Percentiles rank a stretch among this genome's conserved stretches.
These are phyloP conservation scores for Wickerhamomyces sp. DNA, from an alignment of 1,139 yeast species.

Conservation along the genomic window DNA sequence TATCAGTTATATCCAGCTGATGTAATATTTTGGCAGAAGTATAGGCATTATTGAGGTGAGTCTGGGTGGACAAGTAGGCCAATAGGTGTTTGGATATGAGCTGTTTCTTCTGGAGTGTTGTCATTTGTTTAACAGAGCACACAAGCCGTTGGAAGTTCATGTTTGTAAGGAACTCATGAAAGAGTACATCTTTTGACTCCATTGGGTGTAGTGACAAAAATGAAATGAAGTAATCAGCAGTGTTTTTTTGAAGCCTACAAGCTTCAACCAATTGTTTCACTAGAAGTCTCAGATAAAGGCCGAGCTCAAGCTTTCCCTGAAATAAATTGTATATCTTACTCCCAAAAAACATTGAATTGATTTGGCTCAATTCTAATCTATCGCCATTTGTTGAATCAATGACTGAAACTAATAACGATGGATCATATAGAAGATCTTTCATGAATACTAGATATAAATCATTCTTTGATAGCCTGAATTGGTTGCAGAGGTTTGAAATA, in stretches of 20 bases:
- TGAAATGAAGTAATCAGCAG: constrained; percentile 21
- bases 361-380: constrained; percentile 16
- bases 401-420: constrained; percentile 6
- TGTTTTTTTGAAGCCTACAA: constrained; percentile 5
- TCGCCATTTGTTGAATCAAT: constrained; percentile 7
- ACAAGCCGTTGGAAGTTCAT: constrained; percentile 13
- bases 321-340: constrained; percentile 30
- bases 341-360: constrained; percentile 30
- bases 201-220: constrained; percentile 27
- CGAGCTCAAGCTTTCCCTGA: constrained; percentile 21
- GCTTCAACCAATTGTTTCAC: constrained; percentile 24
- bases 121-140: constrained; percentile 11
- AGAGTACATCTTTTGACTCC: constrained; percentile 19
- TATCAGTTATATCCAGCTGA: constrained; percentile 10
- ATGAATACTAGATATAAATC: constrained; percentile 15
- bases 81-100: constrained; percentile 21
- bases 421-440: constrained; percentile 17
- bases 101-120: constrained; percentile 21
- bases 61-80: constrained; percentile 21
- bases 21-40: constrained; percentile 19
- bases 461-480: constrained; percentile 18
- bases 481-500: constrained; percentile 17
- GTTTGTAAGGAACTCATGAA: constrained; percentile 20
- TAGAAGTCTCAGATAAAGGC: constrained; percentile 23
- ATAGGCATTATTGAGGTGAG: constrained; percentile 10